Evolutionary conservation across 2,329 filamentous ascomycete genomes (phyloP).

Genomic region (Sporothrix phasma): DNA sequence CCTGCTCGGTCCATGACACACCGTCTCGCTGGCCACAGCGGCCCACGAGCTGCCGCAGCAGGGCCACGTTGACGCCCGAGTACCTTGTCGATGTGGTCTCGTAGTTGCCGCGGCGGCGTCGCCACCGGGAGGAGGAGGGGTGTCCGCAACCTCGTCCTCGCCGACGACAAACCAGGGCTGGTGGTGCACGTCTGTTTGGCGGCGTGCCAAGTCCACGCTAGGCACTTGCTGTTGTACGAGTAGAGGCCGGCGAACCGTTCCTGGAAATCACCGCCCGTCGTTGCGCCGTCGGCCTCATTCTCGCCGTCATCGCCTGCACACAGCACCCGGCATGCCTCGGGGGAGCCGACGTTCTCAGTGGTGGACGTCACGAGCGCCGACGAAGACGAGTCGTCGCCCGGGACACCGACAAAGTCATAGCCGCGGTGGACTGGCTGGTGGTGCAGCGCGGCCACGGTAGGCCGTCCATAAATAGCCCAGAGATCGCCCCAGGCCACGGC

Average conservation of each 20-base stretch:
- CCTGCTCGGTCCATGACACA: slow-evolving; percentile 11
- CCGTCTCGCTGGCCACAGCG: slow-evolving; percentile 11
- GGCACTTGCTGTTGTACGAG: slow-evolving; percentile 26
- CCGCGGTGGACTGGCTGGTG: slow-evolving; percentile 29
- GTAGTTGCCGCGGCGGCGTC: neutral
- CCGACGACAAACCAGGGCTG: slow-evolving; percentile 42
- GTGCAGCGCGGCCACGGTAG: slow-evolving; percentile 30
- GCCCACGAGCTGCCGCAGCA: slow-evolving; percentile 13
- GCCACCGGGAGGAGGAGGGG: neutral
- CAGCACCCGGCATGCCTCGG: slow-evolving; percentile 34
- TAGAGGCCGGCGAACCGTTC: neutral
- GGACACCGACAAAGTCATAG: slow-evolving; percentile 39
- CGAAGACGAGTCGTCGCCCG: slow-evolving; percentile 34
- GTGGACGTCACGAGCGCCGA: slow-evolving; percentile 22
- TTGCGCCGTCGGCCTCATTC: neutral
- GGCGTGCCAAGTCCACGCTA: slow-evolving; percentile 43
- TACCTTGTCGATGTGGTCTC: slow-evolving; percentile 21
- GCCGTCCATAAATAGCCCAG: slow-evolving; percentile 38
- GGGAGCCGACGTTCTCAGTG: slow-evolving; percentile 26
- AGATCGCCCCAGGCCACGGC: slow-evolving; percentile 41
- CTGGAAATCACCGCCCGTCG: neutral
- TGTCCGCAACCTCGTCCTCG: slow-evolving; percentile 17
- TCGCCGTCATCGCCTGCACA: slow-evolving; percentile 29
- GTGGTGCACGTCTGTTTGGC: slow-evolving; percentile 32
- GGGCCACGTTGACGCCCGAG: slow-evolving; percentile 31